Percentiles rank a stretch among this genome's conserved stretches.
phyloP scores from a whole-genome alignment of 164 flowering plant genomes.

The Nelumbo lutea region DNA sequence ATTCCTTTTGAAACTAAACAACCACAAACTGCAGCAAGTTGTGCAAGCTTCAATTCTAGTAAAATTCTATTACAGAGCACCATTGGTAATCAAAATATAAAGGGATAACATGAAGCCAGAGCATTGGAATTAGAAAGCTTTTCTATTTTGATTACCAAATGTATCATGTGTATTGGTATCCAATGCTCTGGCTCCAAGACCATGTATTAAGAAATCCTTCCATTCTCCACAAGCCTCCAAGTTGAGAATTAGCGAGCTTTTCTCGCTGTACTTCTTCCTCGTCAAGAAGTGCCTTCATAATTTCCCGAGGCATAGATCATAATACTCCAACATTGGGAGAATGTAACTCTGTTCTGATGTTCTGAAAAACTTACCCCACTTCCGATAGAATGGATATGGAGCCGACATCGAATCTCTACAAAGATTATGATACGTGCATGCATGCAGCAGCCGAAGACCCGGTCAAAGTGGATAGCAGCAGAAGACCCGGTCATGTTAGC shows the following conservation, averaged over 20 bases:
- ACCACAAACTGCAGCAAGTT: constrained; percentile 92
- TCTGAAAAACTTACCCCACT: too few species aligned
- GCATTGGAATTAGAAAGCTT: constrained; percentile 16
- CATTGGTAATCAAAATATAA: constrained; percentile 94
- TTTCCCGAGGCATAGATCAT: constrained; percentile 63
- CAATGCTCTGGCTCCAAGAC: constrained; percentile 93
- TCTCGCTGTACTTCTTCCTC: constrained; percentile 69
- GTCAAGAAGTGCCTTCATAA: constrained; percentile 60
- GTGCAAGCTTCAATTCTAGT: constrained; percentile 70
- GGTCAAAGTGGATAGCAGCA: too few species aligned
- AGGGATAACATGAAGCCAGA: too few species aligned
- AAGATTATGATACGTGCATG: too few species aligned
- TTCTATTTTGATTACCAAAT: constrained; percentile 87
- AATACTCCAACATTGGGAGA: constrained; percentile 20
- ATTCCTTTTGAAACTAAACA: constrained; percentile 94
- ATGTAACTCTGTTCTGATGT: constrained; percentile 16
- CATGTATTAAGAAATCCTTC: constrained; percentile 97
- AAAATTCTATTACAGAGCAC: constrained; percentile 76
- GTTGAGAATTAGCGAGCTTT: constrained; percentile 65
- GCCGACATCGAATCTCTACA: too few species aligned
- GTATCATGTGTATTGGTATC: constrained; percentile 71
- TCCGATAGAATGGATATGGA: too few species aligned
- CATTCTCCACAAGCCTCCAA: constrained; percentile 72
- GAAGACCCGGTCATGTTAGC: too few species aligned
- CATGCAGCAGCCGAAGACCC: too few species aligned